These are phyloP conservation scores for Primulina tabacum DNA, from an alignment of 257 asterid genomes.

Conservation along the genomic window DNA sequence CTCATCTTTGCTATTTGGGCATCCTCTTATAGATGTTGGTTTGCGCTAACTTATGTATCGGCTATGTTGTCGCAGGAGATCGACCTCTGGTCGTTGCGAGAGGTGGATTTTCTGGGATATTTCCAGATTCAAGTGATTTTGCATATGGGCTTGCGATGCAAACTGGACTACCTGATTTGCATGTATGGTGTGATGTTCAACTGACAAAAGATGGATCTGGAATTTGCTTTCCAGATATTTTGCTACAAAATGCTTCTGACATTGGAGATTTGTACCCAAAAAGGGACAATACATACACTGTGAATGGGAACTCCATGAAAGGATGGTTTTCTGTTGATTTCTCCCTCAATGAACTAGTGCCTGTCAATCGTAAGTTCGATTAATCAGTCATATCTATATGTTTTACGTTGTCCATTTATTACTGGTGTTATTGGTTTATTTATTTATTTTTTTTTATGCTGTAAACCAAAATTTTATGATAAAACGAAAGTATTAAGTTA, in stretches of 20 bases:
- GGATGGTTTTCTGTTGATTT: constrained; percentile 79
- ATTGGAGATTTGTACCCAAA: not conserved
- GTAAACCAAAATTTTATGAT: not conserved
- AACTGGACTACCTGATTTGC: constrained; percentile 34
- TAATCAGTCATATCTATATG: constrained; percentile 1
- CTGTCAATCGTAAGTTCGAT: constrained; percentile 49
- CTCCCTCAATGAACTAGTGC: constrained; percentile 44
- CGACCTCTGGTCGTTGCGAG: constrained; percentile 69
- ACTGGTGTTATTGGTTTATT: not conserved
- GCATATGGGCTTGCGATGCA: constrained; percentile 42
- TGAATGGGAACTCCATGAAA: constrained; percentile 45
- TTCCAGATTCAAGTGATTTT: constrained; percentile 62
- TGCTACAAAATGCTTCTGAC: constrained; percentile 53
- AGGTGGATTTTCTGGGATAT: constrained; percentile 78
- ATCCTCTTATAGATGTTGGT: not conserved
- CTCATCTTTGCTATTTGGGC: not conserved
- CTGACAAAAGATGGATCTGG: constrained; percentile 81
- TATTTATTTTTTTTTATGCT: not conserved
- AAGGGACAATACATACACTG: constrained; percentile 37
- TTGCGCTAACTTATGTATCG: constrained; percentile 1
- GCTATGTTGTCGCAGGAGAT: constrained; percentile 45
- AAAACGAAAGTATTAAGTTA: not conserved
- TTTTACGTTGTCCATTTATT: not conserved
- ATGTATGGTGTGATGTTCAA: constrained; percentile 78
- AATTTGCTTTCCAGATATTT: constrained; percentile 64